A percentile compares a stretch with the other conserved stretches of the same genome.
Evolutionary conservation across 371 early-diverging fungal species (phyloP).

Genomic region (Fennellomyces sp.): DNA sequence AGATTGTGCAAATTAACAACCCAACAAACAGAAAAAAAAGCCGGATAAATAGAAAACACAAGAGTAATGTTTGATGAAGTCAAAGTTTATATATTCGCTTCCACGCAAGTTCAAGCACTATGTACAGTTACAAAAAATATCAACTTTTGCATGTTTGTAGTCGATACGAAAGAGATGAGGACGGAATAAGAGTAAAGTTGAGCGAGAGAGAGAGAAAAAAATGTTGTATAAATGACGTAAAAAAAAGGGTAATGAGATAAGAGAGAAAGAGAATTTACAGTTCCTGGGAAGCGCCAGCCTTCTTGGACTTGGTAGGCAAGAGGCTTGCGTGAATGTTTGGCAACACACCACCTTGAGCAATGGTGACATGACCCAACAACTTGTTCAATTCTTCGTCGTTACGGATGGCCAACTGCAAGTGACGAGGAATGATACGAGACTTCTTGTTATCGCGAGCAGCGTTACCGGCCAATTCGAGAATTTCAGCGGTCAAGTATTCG

Average conservation of each 20-base stretch:
- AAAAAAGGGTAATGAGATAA: neutral
- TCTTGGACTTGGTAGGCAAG: slow-evolving; percentile 70
- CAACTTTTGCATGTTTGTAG: slow-evolving; percentile 1
- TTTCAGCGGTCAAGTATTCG: slow-evolving; percentile 93
- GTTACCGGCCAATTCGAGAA: slow-evolving; percentile 92
- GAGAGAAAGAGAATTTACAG: slow-evolving; percentile 18
- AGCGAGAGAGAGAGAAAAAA: slow-evolving; percentile 2
- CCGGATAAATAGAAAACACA: too few relatives aligned
- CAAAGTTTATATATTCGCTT: too few relatives aligned
- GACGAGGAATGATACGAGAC: slow-evolving; percentile 87
- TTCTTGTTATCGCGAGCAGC: slow-evolving; percentile 94
- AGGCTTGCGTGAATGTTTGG: slow-evolving; percentile 78
- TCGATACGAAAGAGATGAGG: slow-evolving; percentile 4
- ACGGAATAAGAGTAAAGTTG: neutral
- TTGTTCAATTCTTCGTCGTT: slow-evolving; percentile 95
- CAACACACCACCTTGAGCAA: slow-evolving; percentile 82
- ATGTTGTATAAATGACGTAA: neutral
- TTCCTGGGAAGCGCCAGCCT: slow-evolving; percentile 50
- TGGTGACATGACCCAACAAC: slow-evolving; percentile 82
- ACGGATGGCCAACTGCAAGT: slow-evolving; percentile 86
- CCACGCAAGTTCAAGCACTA: slow-evolving; percentile 16
- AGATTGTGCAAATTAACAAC: too few relatives aligned
- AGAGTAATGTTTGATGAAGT: too few relatives aligned
- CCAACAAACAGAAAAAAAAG: too few relatives aligned
- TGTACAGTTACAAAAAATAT: slow-evolving; percentile 18